A percentile compares a stretch with the other conserved stretches of the same genome.
phyloP scores from a whole-genome alignment of 2,329 filamentous ascomycete species.

The Curvularia verruculosa region DNA sequence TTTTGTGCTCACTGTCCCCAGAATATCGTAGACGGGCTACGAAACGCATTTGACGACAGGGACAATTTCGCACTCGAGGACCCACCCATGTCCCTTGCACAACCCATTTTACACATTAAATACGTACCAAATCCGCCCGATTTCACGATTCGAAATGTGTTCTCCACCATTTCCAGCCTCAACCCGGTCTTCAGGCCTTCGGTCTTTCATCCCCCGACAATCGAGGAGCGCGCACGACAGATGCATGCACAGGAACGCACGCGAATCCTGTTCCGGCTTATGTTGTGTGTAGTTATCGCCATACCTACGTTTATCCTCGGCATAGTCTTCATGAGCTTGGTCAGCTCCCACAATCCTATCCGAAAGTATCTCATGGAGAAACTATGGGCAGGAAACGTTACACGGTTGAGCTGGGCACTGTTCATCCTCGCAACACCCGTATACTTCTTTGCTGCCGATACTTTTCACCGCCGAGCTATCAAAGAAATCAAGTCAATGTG shows the following conservation, averaged over 20 bases:
- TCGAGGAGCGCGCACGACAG: constrained; percentile 78
- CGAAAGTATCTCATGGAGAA: constrained; percentile 72
- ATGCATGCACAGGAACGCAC: constrained; percentile 74
- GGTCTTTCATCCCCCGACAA: constrained; percentile 78
- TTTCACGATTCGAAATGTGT: constrained; percentile 77
- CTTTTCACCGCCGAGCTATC: constrained; percentile 79
- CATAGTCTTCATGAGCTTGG: constrained; percentile 87
- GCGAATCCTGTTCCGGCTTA: constrained; percentile 71
- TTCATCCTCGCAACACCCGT: constrained; percentile 84
- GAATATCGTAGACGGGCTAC: constrained; percentile 62
- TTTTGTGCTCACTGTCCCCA: constrained; percentile 55
- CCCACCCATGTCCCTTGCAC: constrained; percentile 61
- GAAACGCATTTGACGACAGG: constrained; percentile 53
- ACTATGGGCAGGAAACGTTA: constrained; percentile 72
- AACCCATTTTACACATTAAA: constrained; percentile 70
- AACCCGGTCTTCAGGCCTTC: constrained; percentile 71
- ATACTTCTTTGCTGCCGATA: constrained; percentile 83
- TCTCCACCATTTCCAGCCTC: constrained; percentile 68
- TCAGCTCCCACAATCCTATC: constrained; percentile 63
- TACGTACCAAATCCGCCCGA: constrained; percentile 72
- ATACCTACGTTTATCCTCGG: constrained; percentile 88
- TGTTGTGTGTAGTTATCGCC: constrained; percentile 70
- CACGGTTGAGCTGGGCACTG: constrained; percentile 76
- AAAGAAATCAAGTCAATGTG: constrained; percentile 81
- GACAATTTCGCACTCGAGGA: constrained; percentile 59